Percentiles rank a stretch among this genome's conserved stretches.
Evolutionary conservation across 176 grass and related monocot genomes (phyloP).

Genomic region (Avena insularis): DNA sequence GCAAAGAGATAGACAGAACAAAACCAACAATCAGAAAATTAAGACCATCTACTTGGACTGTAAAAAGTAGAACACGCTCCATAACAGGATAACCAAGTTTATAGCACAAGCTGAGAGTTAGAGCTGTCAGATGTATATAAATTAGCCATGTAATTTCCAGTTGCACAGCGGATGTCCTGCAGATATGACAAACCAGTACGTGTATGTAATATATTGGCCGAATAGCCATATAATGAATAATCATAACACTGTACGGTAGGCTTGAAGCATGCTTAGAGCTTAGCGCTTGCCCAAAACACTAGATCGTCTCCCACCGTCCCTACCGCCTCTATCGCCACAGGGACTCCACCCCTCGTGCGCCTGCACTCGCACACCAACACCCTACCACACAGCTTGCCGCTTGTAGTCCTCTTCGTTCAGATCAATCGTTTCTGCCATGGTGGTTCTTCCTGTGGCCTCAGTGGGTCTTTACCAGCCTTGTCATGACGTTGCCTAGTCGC

Average conservation of each 20-base stretch:
- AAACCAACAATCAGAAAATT: constrained; percentile 37
- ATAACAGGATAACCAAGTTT: constrained; percentile 4
- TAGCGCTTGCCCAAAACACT: background rate
- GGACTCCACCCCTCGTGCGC: background rate
- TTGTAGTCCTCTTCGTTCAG: too few relatives aligned
- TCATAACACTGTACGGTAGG: background rate
- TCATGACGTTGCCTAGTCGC: too few relatives aligned
- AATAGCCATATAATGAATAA: background rate
- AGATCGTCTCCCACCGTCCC: background rate
- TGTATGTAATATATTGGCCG: background rate
- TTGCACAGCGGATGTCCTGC: background rate
- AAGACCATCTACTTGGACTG: constrained; percentile 6
- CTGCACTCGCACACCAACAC: too few relatives aligned
- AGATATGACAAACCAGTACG: background rate
- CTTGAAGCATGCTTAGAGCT: background rate
- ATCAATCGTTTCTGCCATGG: too few relatives aligned
- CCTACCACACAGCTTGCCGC: too few relatives aligned
- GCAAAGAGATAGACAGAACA: constrained; percentile 30
- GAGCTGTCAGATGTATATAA: background rate
- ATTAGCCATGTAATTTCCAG: background rate
- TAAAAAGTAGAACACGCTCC: background rate
- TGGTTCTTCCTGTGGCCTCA: too few relatives aligned
- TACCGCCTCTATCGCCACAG: background rate
- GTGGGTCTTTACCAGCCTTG: too few relatives aligned
- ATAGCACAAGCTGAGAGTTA: background rate